Evolutionary conservation across 2,329 filamentous ascomycete genomes (phyloP).

Genomic region (Fusarium sacchari): DNA sequence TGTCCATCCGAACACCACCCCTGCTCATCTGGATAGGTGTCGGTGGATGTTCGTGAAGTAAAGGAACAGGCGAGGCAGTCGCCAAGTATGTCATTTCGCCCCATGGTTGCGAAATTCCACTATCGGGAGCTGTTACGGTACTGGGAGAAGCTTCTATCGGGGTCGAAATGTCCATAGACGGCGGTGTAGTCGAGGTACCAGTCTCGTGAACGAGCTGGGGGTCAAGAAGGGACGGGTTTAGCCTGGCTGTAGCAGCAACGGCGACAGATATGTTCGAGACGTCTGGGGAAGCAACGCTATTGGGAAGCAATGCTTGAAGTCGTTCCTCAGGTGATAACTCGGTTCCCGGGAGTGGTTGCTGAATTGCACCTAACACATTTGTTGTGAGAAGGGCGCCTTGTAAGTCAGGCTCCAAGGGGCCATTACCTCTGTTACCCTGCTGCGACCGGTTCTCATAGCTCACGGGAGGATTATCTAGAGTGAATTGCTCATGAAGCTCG

Average conservation of each 20-base stretch:
- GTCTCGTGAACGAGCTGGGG: slow-evolving; percentile 56
- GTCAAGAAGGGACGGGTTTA: slow-evolving; percentile 65
- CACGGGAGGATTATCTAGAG: slow-evolving; percentile 64
- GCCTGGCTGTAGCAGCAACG: slow-evolving; percentile 64
- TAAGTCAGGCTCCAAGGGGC: background rate
- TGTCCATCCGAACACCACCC: slow-evolving; percentile 66
- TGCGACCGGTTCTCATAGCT: slow-evolving; percentile 55
- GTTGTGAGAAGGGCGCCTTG: slow-evolving; percentile 16
- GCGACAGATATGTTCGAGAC: slow-evolving; percentile 65
- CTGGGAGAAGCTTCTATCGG: slow-evolving; percentile 38
- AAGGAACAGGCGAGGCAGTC: slow-evolving; percentile 47
- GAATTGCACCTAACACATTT: slow-evolving; percentile 27
- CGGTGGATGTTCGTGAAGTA: slow-evolving; percentile 46
- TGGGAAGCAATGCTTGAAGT: slow-evolving; percentile 58
- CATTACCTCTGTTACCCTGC: slow-evolving; percentile 42
- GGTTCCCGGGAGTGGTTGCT: slow-evolving; percentile 41
- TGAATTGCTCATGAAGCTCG: slow-evolving; percentile 68
- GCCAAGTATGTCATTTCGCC: slow-evolving; percentile 63
- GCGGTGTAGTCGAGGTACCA: slow-evolving; percentile 45
- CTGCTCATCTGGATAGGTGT: slow-evolving; percentile 49
- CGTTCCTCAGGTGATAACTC: slow-evolving; percentile 61
- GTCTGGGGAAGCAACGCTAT: slow-evolving; percentile 52
- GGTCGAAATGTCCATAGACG: slow-evolving; percentile 38
- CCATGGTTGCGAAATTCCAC: slow-evolving; percentile 57
- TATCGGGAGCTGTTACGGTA: slow-evolving; percentile 38